Evolutionary conservation across 2,329 filamentous ascomycete genomes (phyloP).

Genomic region (Helotiales sp.): DNA sequence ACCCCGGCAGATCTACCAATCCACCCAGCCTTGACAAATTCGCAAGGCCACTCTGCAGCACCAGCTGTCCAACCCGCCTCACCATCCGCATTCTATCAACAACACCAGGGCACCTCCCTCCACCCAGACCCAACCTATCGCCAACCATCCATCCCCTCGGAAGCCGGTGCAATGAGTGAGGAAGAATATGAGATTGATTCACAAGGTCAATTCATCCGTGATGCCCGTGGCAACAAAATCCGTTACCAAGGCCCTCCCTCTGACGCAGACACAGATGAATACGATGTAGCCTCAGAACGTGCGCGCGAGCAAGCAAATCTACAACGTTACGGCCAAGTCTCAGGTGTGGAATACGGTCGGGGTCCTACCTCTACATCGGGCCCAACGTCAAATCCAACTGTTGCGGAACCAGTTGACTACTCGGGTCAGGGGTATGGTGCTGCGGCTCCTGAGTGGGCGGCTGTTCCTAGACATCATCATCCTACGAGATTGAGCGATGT

Average conservation of each 20-base stretch:
- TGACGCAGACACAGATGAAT: slow-evolving; percentile 61
- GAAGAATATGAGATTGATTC: slow-evolving; percentile 74
- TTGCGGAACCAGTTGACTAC: slow-evolving; percentile 59
- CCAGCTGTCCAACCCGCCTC: slow-evolving; percentile 51
- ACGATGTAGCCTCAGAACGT: slow-evolving; percentile 51
- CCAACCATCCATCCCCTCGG: slow-evolving; percentile 48
- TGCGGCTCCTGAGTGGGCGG: slow-evolving; percentile 72
- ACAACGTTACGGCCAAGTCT: slow-evolving; percentile 34
- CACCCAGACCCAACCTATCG: slow-evolving; percentile 49
- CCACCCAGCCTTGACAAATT: slow-evolving; percentile 39
- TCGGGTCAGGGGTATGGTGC: slow-evolving; percentile 68
- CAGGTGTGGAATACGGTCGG: slow-evolving; percentile 38
- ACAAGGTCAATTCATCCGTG: slow-evolving; percentile 64
- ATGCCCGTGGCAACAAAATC: slow-evolving; percentile 65
- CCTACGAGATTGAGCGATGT: slow-evolving; percentile 89
- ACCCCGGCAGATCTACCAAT: slow-evolving; percentile 26
- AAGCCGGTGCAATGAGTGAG: slow-evolving; percentile 64
- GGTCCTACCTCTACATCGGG: slow-evolving; percentile 31
- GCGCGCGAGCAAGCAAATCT: slow-evolving; percentile 37
- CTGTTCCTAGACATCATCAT: slow-evolving; percentile 80
- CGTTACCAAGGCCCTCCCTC: slow-evolving; percentile 51
- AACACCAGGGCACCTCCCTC: slow-evolving; percentile 45
- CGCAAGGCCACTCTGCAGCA: slow-evolving; percentile 48
- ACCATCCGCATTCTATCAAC: slow-evolving; percentile 50
- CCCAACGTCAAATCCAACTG: slow-evolving; percentile 29